Percentiles rank a stretch among this genome's conserved stretches.
phyloP scores from a whole-genome alignment of 345 rosid genomes.

The Melaleuca quinquenervia region DNA sequence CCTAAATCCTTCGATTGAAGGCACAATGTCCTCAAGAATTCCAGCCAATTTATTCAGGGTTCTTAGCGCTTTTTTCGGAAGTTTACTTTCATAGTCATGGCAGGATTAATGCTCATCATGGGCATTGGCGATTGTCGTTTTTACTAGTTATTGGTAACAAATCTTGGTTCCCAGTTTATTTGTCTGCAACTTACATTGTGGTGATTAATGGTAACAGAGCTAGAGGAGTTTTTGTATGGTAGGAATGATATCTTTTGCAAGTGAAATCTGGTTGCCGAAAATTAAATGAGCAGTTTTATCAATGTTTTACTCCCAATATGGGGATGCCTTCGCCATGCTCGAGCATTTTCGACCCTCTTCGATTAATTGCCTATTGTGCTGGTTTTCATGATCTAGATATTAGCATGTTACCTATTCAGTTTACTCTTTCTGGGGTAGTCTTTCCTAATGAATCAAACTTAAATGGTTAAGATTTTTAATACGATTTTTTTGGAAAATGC shows the following conservation, averaged over 20 bases:
- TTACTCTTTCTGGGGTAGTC: neutral
- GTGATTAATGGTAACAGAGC: neutral
- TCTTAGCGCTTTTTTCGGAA: neutral
- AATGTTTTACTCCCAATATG: too few species aligned
- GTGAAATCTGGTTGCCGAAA: too few species aligned
- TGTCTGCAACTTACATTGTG: neutral
- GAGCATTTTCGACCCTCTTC: too few species aligned
- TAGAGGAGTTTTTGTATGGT: neutral
- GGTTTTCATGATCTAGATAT: neutral
- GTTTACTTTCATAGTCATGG: neutral
- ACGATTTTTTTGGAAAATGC: neutral
- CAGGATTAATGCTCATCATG: neutral
- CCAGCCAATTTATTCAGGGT: too few species aligned
- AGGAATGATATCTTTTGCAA: too few species aligned
- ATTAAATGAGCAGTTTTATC: too few species aligned
- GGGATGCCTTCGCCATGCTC: too few species aligned
- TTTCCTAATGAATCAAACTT: neutral
- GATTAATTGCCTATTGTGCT: too few species aligned
- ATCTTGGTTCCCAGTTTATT: neutral
- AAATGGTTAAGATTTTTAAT: neutral
- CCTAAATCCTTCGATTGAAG: too few species aligned
- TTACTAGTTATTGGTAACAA: neutral
- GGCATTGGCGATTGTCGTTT: neutral
- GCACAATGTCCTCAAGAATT: too few species aligned
- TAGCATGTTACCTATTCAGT: neutral